phyloP scores from a whole-genome alignment of 75 land plant species.

The Ceratopteris richardii region DNA sequence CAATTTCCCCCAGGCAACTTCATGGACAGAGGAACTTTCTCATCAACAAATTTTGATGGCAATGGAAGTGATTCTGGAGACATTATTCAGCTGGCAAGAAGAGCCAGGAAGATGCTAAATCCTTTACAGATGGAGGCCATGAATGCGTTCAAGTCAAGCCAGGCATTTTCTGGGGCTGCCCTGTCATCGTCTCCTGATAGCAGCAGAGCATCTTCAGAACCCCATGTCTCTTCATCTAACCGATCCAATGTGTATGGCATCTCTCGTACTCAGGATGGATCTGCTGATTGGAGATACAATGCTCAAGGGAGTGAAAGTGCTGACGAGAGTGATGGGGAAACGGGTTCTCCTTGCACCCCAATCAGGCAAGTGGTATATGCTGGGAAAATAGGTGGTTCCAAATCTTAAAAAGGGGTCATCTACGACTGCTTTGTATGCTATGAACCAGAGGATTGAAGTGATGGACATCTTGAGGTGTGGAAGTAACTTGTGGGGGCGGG shows the following conservation, averaged over 20 bases:
- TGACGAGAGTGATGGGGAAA: constrained; percentile 2
- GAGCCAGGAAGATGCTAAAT: not conserved
- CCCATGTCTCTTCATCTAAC: not conserved
- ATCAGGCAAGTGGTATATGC: too few species aligned
- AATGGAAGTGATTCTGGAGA: constrained; percentile 20
- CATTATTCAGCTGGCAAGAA: constrained; percentile 30
- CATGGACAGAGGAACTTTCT: constrained; percentile 3
- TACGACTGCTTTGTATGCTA: too few species aligned
- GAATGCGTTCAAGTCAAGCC: constrained; percentile 54
- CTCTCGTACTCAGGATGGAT: not conserved
- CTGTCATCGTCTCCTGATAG: constrained; percentile 56
- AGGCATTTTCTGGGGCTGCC: constrained; percentile 36
- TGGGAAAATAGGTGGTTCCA: too few species aligned
- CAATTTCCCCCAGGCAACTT: constrained; percentile 25
- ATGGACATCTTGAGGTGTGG: too few species aligned
- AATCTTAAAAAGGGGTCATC: too few species aligned
- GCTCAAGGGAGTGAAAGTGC: constrained; percentile 1
- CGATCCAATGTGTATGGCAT: too few species aligned
- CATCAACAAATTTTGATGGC: constrained; percentile 6
- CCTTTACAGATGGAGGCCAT: constrained; percentile 74
- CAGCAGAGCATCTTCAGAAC: constrained; percentile 53
- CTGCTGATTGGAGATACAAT: not conserved
- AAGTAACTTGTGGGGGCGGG: too few species aligned
- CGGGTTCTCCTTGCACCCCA: too few species aligned
- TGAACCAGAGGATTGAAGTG: too few species aligned